Conservation (phyloP, 768 basidiomycete genomes). For the Boletus pseudopeckii region DNA sequence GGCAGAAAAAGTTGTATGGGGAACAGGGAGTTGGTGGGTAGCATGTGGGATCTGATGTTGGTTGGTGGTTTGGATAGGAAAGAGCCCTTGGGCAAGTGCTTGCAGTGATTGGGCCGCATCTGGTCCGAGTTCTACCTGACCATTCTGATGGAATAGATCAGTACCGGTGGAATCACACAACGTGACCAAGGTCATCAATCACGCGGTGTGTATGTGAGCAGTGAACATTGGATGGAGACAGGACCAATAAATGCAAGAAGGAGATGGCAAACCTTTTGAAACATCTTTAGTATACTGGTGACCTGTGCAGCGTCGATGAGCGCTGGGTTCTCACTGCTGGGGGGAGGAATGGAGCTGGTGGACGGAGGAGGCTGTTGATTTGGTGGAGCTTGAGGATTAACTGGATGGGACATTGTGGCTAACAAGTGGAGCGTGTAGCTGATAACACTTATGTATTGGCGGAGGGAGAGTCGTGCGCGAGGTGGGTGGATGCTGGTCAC, state of each 20-base stretch:
- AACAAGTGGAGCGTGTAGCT: neutral
- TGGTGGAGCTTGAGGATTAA: slow-evolving; percentile 12
- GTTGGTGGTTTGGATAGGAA: slow-evolving; percentile 25
- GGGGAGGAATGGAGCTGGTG: slow-evolving; percentile 5
- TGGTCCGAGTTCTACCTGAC: slow-evolving; percentile 53
- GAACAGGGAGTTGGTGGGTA: slow-evolving; percentile 30
- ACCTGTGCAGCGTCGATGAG: slow-evolving; percentile 54
- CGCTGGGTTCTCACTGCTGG: slow-evolving; percentile 5
- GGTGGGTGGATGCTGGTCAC: slow-evolving; percentile 36
- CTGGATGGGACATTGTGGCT: slow-evolving; percentile 14
- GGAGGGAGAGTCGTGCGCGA: slow-evolving; percentile 4
- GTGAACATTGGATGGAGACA: slow-evolving; percentile 1
- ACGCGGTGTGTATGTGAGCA: slow-evolving; percentile 16
- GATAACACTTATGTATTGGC: slow-evolving; percentile 1
- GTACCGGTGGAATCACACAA: slow-evolving; percentile 11
- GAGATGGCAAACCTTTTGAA: slow-evolving; percentile 47
- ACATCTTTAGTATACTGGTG: slow-evolving; percentile 55
- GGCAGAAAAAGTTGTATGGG: slow-evolving; percentile 35
- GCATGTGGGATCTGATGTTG: slow-evolving; percentile 32
- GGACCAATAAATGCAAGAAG: neutral
- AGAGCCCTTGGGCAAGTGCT: slow-evolving; percentile 46
- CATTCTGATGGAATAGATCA: slow-evolving; percentile 33
- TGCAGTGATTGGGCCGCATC: slow-evolving; percentile 60
- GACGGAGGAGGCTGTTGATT: slow-evolving; percentile 10
- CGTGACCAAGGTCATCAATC: slow-evolving; percentile 22